A percentile compares a stretch with the other conserved stretches of the same genome.
Conservation (phyloP, 331 rosid species). For the Quercus lobata region DNA sequence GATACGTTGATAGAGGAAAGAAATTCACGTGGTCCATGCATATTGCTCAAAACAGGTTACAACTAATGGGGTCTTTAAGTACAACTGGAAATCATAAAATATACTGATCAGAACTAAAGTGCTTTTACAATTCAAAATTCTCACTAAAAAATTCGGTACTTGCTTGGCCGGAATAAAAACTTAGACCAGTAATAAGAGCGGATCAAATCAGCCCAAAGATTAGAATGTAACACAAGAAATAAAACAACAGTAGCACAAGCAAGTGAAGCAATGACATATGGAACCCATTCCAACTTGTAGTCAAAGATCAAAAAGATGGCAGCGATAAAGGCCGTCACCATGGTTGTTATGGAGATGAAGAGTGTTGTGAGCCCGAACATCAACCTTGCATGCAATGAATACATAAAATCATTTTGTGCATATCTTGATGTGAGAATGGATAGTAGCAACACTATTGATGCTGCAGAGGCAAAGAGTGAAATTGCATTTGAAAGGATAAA, state of each 20-base stretch:
- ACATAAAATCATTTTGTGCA: background rate
- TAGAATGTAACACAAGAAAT: background rate
- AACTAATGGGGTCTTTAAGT: no score
- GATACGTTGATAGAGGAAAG: no score
- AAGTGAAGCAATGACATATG: background rate
- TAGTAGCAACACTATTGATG: background rate
- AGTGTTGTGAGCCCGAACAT: background rate
- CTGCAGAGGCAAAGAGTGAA: background rate
- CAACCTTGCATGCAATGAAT: background rate
- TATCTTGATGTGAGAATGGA: background rate
- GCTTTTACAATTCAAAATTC: background rate
- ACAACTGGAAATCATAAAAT: no score
- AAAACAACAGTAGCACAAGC: background rate
- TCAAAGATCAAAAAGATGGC: background rate
- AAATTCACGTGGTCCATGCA: no score
- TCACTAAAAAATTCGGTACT: background rate
- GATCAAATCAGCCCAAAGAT: background rate
- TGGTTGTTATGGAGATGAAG: background rate
- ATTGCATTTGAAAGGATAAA: slow-evolving; percentile 16
- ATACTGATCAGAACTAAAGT: background rate
- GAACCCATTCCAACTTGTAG: background rate
- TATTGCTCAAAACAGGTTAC: no score
- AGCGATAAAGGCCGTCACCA: background rate
- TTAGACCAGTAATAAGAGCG: background rate
- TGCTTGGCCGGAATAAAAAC: background rate